Base-by-base conservation (phyloP, 495 filamentous ascomycete species). In the Amorphotheca resinae region DNA sequence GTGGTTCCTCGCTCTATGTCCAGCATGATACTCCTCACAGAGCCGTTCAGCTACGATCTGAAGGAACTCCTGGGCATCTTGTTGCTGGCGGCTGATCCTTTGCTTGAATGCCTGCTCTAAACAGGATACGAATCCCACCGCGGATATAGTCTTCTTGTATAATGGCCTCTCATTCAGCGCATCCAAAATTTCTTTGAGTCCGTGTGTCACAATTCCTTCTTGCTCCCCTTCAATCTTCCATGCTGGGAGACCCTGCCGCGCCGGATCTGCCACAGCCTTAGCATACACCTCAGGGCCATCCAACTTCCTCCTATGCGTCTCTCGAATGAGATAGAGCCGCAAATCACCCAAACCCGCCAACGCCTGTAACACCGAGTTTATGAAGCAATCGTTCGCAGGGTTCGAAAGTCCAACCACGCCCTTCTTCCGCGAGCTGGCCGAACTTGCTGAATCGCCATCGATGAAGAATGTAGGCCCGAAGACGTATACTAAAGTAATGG, bases 21-120 rank as follows among this genome's bases (percentile, higher is more conserved):
- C 87, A 9, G 86, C 85, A 58, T 94, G 80, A 53, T 95, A 89
- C 60, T 99, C 91, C 53, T 96, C 88, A 33, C 80, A 84, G 25
- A 99, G 68, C 33, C 88, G 72, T 62, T 99, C 93, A 3, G 85
- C 79, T 15, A 99, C 80, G 36, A 96, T 75, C 61, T 99, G 91
- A 41, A 99, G 54, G 45, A 99, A 93, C 58, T 99, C 91, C 56
- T 99, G 91, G n/a, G 91, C 91, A 64, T 99, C 91, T 61, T 99
- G 93, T 58, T 99, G 93, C 45, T 85, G 80, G 35, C 91, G 80
- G 53, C 82, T 94, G 54, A 99, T 89, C 32, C 81, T 77, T 46
- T 88, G 86, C 22, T 77, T 72, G 57, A 94, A 99, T 3, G 89
- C 87, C 28, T 68, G 67, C 62, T 99, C 91, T 20, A 99, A 64